Percentiles rank a stretch among this genome's conserved stretches.
phyloP scores from a whole-genome alignment of 345 rosid genomes.

The Eucalyptus marginata region DNA sequence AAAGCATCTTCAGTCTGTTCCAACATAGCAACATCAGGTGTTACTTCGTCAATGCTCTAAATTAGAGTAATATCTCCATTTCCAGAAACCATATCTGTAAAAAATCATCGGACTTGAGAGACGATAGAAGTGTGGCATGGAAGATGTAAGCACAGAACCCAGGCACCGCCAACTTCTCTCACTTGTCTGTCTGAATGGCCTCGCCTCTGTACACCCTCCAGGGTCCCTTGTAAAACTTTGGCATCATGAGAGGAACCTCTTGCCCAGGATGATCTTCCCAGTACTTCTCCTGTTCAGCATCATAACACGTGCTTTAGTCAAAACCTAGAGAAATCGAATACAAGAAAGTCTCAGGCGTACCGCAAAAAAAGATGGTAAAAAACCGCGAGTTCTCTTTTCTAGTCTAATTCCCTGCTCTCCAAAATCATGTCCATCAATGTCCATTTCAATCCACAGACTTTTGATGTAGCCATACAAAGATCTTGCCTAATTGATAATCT shows the following conservation, averaged over 20 bases:
- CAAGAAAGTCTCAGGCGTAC: neutral
- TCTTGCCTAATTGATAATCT: neutral
- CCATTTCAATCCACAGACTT: neutral
- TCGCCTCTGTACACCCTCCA: constrained; percentile 78
- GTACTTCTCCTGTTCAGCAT: constrained; percentile 63
- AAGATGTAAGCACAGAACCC: neutral
- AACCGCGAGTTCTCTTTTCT: neutral
- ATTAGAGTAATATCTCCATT: neutral
- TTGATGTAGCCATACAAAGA: neutral
- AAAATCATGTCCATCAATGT: neutral
- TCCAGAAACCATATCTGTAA: neutral
- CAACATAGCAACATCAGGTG: neutral
- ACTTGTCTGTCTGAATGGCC: constrained; percentile 24
- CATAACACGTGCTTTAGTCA: neutral
- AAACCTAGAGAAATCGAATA: neutral
- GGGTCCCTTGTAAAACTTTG: constrained; percentile 66
- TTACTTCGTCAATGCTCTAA: neutral
- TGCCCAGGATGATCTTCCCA: constrained; percentile 95
- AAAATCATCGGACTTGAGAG: neutral
- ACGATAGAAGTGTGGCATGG: neutral
- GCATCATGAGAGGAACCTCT: constrained; percentile 72
- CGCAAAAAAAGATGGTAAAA: neutral
- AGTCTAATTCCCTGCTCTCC: neutral
- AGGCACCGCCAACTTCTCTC: neutral
- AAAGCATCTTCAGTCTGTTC: neutral